Base-by-base conservation (phyloP, 176 grass and related monocot species). In the Hordeum marinum region DNA sequence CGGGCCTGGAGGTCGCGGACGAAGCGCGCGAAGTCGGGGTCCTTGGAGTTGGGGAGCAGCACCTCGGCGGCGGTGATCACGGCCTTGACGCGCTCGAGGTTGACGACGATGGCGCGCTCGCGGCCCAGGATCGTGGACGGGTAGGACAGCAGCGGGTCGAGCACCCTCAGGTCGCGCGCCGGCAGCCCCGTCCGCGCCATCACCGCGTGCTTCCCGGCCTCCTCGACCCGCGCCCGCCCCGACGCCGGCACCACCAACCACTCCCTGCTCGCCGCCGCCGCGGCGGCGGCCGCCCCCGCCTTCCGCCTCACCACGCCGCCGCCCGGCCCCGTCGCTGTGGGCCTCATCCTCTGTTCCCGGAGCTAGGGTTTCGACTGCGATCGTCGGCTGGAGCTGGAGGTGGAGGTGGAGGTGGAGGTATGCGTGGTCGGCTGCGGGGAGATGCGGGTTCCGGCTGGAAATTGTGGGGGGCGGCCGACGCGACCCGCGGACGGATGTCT, bases 121-220 rank as follows among this genome's bases (percentile, higher is more conserved):
- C 93, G 87, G 12, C 93, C 96, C 5, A 98, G 91, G 77, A 98
- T 98, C 7, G 96, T 95, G 24, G 96, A 98, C 10, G 96, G 96
- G 82, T 98, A 95, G 48, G 96, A 98, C 42, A 98, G 85, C 1
- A 93, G 52, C 2, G 89, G 89, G 37, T 98, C 91, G 37, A 98
- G 93, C 17, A 96, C 77, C 18, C 96, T 77, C 17, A 96, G 86
- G 67, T 98, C 92, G 20, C 95, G 95, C 48, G 89, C 92, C 6
- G 92, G 95, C 61, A 98, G 86, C 27, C 90, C 89, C 71, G 95
- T 94, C 18, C 95, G 95, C 26, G 83, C 85, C 95, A 98, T 98
- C 85, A 98, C 88, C 80, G 89, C 91, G 69, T 97, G 81, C 76
- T 94, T 98, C 25, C 95, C 92, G 20, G 90, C 92, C 85, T 94